A percentile compares a stretch with the other conserved stretches of the same genome.
These are phyloP conservation scores for Exophiala viscosa DNA, from an alignment of 2,329 filamentous ascomycete species.

Conservation along the genomic window DNA sequence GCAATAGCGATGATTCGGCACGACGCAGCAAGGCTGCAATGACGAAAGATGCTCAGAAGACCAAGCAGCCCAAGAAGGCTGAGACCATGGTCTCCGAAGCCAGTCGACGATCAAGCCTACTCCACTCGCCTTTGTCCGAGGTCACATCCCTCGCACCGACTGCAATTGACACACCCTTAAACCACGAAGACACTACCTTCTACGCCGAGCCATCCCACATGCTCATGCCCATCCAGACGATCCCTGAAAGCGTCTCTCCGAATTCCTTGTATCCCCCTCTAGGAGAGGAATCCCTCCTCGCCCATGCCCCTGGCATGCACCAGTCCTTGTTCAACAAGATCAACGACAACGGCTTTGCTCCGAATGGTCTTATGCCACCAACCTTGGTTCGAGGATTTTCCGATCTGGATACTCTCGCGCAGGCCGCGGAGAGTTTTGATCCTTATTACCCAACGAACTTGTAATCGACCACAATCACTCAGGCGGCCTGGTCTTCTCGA, in stretches of 20 bases:
- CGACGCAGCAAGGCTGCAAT: conserved; percentile 28
- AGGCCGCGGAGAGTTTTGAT: conserved; percentile 28
- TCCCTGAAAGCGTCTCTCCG: conserved; percentile 23
- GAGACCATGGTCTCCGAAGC: conserved; percentile 15
- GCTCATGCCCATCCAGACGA: conserved; percentile 22
- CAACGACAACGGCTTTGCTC: not conserved
- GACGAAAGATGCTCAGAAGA: conserved; percentile 27
- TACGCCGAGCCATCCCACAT: conserved; percentile 20
- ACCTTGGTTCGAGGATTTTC: conserved; percentile 26
- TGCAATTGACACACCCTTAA: conserved; percentile 22
- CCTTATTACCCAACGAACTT: conserved; percentile 22
- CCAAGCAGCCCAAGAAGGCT: conserved; percentile 15
- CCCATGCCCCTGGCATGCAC: conserved; percentile 1
- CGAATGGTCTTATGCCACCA: conserved; percentile 16
- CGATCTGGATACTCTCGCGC: conserved; percentile 29
- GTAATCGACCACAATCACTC: conserved; percentile 5
- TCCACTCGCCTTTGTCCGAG: conserved; percentile 27
- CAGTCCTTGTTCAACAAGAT: conserved; percentile 9
- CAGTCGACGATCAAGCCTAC: conserved; percentile 21
- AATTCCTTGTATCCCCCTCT: conserved; percentile 27
- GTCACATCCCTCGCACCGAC: conserved; percentile 24
- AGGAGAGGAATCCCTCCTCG: conserved; percentile 21
- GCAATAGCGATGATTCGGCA: conserved; percentile 19
- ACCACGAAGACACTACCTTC: conserved; percentile 17
- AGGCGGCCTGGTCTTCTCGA: too few species aligned